Percentiles rank a stretch among this genome's conserved stretches.
Evolutionary conservation across 805 yeast species (phyloP).

Genomic region (Candida lessepsii): DNA sequence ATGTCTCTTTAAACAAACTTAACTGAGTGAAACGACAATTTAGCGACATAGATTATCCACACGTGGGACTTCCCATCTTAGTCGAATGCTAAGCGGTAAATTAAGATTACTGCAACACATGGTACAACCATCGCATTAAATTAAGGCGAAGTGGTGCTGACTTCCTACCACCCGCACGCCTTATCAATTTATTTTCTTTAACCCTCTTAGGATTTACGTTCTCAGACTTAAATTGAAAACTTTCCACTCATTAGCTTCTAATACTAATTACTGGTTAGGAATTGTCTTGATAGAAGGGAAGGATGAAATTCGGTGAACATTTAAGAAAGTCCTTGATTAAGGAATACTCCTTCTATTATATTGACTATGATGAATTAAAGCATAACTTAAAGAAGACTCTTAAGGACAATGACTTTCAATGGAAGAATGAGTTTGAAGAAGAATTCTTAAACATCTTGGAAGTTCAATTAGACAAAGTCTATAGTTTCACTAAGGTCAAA

Average conservation of each 20-base stretch:
- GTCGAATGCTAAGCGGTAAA: not conserved
- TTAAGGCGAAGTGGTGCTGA: not conserved
- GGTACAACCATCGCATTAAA: not conserved
- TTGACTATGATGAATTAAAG: conserved; percentile 88
- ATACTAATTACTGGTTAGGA: no score
- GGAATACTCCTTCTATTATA: conserved; percentile 87
- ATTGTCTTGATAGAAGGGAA: not conserved
- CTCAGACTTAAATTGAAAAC: conserved; percentile 6
- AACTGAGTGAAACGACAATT: no score
- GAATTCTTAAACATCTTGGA: conserved; percentile 74
- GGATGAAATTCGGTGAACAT: conserved; percentile 95
- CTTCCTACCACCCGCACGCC: no score
- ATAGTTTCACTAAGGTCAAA: conserved; percentile 85
- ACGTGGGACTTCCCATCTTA: not conserved
- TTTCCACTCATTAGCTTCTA: not conserved
- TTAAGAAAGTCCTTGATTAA: conserved; percentile 84
- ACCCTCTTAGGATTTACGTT: no score
- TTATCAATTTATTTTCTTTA: no score
- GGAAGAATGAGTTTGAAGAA: conserved; percentile 83
- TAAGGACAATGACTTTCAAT: conserved; percentile 51
- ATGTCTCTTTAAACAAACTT: no score
- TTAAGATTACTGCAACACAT: not conserved
- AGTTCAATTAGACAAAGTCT: conserved; percentile 87
- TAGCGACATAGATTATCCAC: no score
- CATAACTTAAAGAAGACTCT: conserved; percentile 71